Evolutionary conservation across 2,329 filamentous ascomycete species (phyloP).

Genomic region (Neonectria faginata): DNA sequence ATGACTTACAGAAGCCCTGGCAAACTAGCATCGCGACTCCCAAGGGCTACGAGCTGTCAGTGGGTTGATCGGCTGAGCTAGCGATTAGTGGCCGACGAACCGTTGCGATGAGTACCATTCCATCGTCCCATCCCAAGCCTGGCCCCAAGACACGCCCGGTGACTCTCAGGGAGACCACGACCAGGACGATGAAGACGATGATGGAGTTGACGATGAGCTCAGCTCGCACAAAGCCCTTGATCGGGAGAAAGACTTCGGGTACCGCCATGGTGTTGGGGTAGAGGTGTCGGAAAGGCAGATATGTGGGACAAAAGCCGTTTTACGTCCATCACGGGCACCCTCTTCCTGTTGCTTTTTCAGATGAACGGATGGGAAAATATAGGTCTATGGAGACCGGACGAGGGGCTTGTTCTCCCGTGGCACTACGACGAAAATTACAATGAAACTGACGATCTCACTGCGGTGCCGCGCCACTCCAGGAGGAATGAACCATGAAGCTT

Average conservation of each 20-base stretch:
- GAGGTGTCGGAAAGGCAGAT: background rate
- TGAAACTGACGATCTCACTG: conserved; percentile 27
- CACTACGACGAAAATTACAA: conserved; percentile 20
- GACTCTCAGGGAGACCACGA: conserved; percentile 45
- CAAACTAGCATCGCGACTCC: conserved; percentile 45
- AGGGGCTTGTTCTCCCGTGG: background rate
- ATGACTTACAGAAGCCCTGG: conserved; percentile 43
- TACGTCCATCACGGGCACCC: background rate
- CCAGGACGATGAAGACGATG: conserved; percentile 47
- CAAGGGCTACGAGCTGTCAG: conserved; percentile 38
- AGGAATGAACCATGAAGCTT: background rate
- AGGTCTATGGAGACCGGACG: background rate
- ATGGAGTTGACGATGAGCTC: conserved; percentile 49
- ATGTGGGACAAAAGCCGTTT: background rate
- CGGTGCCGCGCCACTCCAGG: background rate
- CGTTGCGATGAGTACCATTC: conserved; percentile 44
- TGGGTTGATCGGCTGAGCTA: too few relatives aligned
- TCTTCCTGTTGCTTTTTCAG: background rate
- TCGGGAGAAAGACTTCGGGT: conserved; percentile 28
- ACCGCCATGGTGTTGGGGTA: conserved; percentile 30
- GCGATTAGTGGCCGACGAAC: conserved; percentile 27
- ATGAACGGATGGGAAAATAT: background rate
- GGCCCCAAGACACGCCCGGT: conserved; percentile 47
- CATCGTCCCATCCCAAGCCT: conserved; percentile 50
- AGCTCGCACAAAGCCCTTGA: conserved; percentile 42